These are phyloP conservation scores for Kuraishia cidri DNA, from an alignment of 805 yeast species.

Conservation along the genomic window DNA sequence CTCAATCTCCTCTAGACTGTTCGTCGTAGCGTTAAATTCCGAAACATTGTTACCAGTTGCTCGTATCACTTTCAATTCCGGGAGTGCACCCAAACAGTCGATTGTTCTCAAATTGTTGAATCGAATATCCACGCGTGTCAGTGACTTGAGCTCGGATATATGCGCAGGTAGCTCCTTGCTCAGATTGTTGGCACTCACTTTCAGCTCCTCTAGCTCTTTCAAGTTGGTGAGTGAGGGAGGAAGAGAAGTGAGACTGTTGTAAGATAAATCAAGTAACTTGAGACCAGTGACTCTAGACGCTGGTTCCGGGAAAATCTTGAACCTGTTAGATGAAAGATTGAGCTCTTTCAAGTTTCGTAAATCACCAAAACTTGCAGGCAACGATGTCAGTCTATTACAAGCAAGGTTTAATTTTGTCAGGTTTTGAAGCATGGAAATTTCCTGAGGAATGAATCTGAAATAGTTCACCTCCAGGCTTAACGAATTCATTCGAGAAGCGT, in stretches of 20 bases:
- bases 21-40: slow-evolving; percentile 53
- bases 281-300: slow-evolving; percentile 52
- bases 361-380: slow-evolving; percentile 56
- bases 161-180: slow-evolving; percentile 40
- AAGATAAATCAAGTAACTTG: slow-evolving; percentile 68
- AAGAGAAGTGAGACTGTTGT: slow-evolving; percentile 55
- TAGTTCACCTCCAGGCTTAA: slow-evolving; percentile 76
- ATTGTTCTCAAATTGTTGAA: slow-evolving; percentile 53
- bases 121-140: slow-evolving; percentile 70
- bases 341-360: slow-evolving; percentile 46
- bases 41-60: slow-evolving; percentile 73
- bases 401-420: slow-evolving; percentile 57
- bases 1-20: slow-evolving; percentile 57
- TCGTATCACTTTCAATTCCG: slow-evolving; percentile 61
- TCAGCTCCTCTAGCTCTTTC: slow-evolving; percentile 54
- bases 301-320: slow-evolving; percentile 54
- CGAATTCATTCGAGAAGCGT: slow-evolving; percentile 56
- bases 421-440: slow-evolving; percentile 42
- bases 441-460: slow-evolving; percentile 50
- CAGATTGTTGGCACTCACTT: slow-evolving; percentile 66
- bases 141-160: slow-evolving; percentile 40
- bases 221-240: slow-evolving; percentile 58
- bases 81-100: slow-evolving; percentile 46
- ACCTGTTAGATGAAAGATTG: slow-evolving; percentile 74
- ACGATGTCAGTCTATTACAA: slow-evolving; percentile 58